Evolutionary conservation across 2,329 filamentous ascomycete genomes (phyloP).

Genomic region (Pseudogymnoascus sp.): DNA sequence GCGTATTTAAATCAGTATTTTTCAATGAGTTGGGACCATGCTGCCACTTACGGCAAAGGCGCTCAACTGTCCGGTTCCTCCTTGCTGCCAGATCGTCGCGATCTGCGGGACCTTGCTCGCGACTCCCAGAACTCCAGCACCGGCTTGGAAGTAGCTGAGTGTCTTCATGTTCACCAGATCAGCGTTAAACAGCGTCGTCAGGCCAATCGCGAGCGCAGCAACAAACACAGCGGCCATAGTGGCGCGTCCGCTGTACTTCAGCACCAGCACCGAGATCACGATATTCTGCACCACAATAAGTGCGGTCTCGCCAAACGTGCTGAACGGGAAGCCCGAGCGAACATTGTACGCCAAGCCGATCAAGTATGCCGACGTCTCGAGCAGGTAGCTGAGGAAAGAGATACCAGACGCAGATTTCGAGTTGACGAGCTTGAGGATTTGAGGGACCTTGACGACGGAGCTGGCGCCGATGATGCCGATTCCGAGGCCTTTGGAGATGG

Average conservation of each 20-base stretch:
- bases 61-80: slow-evolving; percentile 89
- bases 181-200: slow-evolving; percentile 63
- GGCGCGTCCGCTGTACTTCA: slow-evolving; percentile 69
- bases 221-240: slow-evolving; percentile 69
- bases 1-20: slow-evolving; percentile 4
- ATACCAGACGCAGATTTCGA: slow-evolving; percentile 77
- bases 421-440: slow-evolving; percentile 84
- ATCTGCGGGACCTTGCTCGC: slow-evolving; percentile 95
- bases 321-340: slow-evolving; percentile 87
- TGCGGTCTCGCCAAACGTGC: slow-evolving; percentile 91
- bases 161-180: slow-evolving; percentile 51
- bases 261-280: slow-evolving; percentile 75
- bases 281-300: slow-evolving; percentile 91
- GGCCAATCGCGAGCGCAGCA: slow-evolving; percentile 62
- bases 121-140: slow-evolving; percentile 73
- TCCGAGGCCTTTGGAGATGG: slow-evolving; percentile 84
- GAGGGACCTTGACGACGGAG: slow-evolving; percentile 89
- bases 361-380: slow-evolving; percentile 82
- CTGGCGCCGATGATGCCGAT: slow-evolving; percentile 89
- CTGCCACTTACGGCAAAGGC: slow-evolving; percentile 74
- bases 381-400: slow-evolving; percentile 82
- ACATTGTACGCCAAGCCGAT: slow-evolving; percentile 89
- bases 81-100: slow-evolving; percentile 72
- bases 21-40: neutral
- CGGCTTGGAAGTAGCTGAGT: slow-evolving; percentile 64